phyloP scores from a whole-genome alignment of 2,329 filamentous ascomycete genomes.

The Fusarium sp. region DNA sequence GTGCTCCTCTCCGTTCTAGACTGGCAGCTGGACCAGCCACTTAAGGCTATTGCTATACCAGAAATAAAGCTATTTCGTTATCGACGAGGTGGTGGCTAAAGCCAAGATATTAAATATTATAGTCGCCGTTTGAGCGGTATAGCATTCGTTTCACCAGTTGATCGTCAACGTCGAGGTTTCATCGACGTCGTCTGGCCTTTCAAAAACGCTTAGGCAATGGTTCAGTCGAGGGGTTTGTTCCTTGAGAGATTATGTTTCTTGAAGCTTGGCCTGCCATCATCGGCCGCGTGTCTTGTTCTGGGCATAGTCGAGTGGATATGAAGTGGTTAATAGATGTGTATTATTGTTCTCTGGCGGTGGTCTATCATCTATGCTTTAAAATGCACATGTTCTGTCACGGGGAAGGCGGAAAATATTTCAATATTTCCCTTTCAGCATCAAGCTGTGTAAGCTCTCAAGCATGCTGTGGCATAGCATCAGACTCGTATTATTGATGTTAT shows the following conservation, averaged over 20 bases:
- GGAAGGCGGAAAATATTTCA: not conserved
- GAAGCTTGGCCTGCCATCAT: not conserved
- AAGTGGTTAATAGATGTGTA: not conserved
- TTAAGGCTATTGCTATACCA: not conserved
- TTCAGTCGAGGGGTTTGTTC: constrained; percentile 1
- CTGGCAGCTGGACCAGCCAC: not conserved
- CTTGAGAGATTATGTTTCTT: not conserved
- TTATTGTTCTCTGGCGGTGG: not conserved
- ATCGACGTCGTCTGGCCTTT: constrained; percentile 8
- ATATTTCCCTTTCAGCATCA: not conserved
- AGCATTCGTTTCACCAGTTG: constrained; percentile 23
- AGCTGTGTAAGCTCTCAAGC: not conserved
- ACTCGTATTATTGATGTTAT: not conserved
- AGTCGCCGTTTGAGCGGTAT: constrained; percentile 26
- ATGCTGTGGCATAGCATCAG: not conserved
- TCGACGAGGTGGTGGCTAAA: not conserved
- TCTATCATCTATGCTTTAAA: not conserved
- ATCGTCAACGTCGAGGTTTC: constrained; percentile 26
- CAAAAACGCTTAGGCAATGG: not conserved
- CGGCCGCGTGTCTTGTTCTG: not conserved
- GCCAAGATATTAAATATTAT: constrained; percentile 25
- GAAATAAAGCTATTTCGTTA: not conserved
- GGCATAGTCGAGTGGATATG: not conserved
- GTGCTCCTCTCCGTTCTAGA: constrained; percentile 22
- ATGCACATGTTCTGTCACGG: not conserved